Evolutionary conservation across 805 yeast species (phyloP).

Genomic region (Hanseniaspora taiwanica): DNA sequence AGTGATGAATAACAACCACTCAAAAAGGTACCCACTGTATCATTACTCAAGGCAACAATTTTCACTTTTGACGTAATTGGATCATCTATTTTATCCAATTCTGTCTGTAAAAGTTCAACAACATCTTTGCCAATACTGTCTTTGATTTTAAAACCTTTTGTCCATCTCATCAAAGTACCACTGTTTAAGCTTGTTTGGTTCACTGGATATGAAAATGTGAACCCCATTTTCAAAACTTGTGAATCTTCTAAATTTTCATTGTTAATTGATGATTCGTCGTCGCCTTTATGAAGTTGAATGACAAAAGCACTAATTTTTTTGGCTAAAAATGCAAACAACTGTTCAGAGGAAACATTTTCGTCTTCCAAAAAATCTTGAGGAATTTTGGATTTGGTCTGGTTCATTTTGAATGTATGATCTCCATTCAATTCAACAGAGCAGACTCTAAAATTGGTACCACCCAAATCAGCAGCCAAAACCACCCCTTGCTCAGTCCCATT

Average conservation of each 20-base stretch:
- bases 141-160: constrained; percentile 81
- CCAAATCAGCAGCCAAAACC: constrained; percentile 81
- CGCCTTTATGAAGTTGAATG: constrained; percentile 46
- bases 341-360: constrained; percentile 33
- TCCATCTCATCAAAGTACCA: constrained; percentile 87
- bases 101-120: constrained; percentile 55
- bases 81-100: constrained; percentile 43
- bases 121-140: constrained; percentile 83
- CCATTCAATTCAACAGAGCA: constrained; percentile 74
- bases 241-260: constrained; percentile 18
- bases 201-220: constrained; percentile 91
- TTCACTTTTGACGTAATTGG: constrained; percentile 33
- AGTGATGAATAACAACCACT: constrained; percentile 70
- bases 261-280: constrained; percentile 10
- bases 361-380: constrained; percentile 66
- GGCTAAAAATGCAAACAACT: constrained; percentile 63
- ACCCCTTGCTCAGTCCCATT: constrained; percentile 76
- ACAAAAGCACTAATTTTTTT: constrained; percentile 54
- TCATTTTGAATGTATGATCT: constrained; percentile 62
- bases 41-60: constrained; percentile 86
- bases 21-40: constrained; percentile 87
- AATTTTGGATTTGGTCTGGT: constrained; percentile 66
- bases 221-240: constrained; percentile 56
- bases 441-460: constrained; percentile 93
- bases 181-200: constrained; percentile 66